Evolutionary conservation across 2,329 filamentous ascomycete genomes (phyloP), one percentile per base, ranked within the genome.

Genomic region (Drechslera avenae): DNA sequence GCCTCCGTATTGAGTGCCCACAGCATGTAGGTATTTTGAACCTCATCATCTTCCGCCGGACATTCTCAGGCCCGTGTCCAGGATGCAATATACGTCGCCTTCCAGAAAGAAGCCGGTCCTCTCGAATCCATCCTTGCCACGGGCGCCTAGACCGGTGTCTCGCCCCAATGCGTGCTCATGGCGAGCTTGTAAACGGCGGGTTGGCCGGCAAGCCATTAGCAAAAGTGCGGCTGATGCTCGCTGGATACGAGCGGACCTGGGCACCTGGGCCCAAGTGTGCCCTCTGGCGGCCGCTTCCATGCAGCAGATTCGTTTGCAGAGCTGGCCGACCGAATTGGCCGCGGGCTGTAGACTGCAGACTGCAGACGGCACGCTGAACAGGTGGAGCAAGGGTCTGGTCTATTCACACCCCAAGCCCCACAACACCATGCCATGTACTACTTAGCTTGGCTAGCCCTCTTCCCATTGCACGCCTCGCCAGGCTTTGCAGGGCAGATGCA

Each of bases 301-400:
- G 2, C 41, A 21, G 32, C 12, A 26, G 32, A 36, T 5, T 19
- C 31, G 18, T 16, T 33, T 31, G 31, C n/a, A n/a, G n/a, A n/a
- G 41, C 41, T 3, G 19, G 21, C 31, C 28, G 41, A 28, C 12
- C 23, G 19, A 44, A 14, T n/a, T 17, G 26, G n/a, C n/a, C n/a
- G n/a, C n/a, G n/a, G n/a, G n/a, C n/a, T n/a, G n/a, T n/a, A n/a
- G n/a, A n/a, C n/a, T n/a, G n/a, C n/a, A n/a, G n/a, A n/a, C n/a
- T n/a, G n/a, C n/a, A n/a, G n/a, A 14, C 17, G 35, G 41, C 23
- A 44, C 21, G 32, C 5, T 23, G 21, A 23, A 23, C 21, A 8
- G 23, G 43, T 46, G 34, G 43, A 46, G 43, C 44, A 13, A 13
- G 14, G n/a, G n/a, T n/a, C n/a, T n/a, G n/a, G 47, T 32, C 35